Base-by-base conservation (phyloP, 148 eudicot genomes). In the Heliosperma pusillum region DNA sequence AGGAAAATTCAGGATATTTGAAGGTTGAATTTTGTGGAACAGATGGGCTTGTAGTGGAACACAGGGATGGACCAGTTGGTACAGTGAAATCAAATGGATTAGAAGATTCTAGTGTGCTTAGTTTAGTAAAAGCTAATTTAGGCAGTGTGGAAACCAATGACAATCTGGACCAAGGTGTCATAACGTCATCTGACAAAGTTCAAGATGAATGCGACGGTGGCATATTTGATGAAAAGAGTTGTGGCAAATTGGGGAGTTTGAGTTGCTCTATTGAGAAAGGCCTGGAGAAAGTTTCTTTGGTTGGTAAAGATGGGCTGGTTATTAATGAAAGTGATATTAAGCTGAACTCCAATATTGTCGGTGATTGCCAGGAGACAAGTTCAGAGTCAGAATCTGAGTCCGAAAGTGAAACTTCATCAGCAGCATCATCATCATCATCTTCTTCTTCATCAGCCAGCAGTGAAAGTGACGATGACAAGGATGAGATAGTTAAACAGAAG, bases 231-330 rank as follows among this genome's bases (percentile, higher is more conserved):
- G 55, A 50, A 2, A 11, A 13, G 3, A 50, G 55, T 50, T 50
- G 55, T 64, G 63, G 56, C 33, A 77, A 71, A 42, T 66, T 78
- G 59, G 85, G 62, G 75, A 76, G 61, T 77, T 76, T 83, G 74
- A 74, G 83, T 75, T 47, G 77, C 72, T 84, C 77, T 21, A 79
- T 89, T 74, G 89, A 86, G 71, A 84, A 91, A 74, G 83, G 73
- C 24, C 69, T 89, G 30, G 89, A 84, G 72, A 89, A 88, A 72
- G 86, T 86, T 68, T 84, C 81, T 80, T 78, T 91, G 81, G 82
- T 74, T 8, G 86, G 22, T 10, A 15, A 52, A 10, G 81, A 52
- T 21, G 21, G 66, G 42, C 64, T 26, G 33, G 79, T 29, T 53
- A 68, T 17, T 29, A 29, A 70, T 73, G 79, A 42, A 44, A 70